Percentiles rank a stretch among this genome's conserved stretches.
Evolutionary conservation across 495 filamentous ascomycete genomes (phyloP).

Genomic region (Neurospora hispaniola): DNA sequence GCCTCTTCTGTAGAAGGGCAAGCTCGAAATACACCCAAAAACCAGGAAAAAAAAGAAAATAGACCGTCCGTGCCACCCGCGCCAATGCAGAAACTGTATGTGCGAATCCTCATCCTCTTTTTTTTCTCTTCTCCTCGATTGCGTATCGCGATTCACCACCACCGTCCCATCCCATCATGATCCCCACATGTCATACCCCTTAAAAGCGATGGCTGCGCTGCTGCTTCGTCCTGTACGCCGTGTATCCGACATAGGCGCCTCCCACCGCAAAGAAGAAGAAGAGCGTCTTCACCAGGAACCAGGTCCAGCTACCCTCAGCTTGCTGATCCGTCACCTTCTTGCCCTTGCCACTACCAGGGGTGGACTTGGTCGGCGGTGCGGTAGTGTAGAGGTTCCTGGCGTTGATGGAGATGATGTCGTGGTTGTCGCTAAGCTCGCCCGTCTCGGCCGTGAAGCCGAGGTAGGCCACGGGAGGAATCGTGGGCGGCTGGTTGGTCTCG

Average conservation of each 20-base stretch:
- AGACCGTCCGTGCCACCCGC: background rate
- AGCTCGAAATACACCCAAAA: background rate
- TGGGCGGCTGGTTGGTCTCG: conserved; percentile 57
- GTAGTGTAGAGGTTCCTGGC: conserved; percentile 81
- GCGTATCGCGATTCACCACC: conserved; percentile 4
- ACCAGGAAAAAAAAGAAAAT: background rate
- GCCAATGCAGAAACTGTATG: background rate
- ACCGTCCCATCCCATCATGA: background rate
- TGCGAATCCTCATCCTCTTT: conserved; percentile 1
- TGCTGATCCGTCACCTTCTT: conserved; percentile 17
- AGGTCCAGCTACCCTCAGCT: conserved; percentile 65
- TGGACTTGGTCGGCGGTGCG: conserved; percentile 33
- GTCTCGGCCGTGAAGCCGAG: conserved; percentile 94
- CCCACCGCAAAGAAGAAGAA: conserved; percentile 59
- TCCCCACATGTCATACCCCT: conserved; percentile 4
- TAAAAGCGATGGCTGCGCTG: conserved; percentile 72
- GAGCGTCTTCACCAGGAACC: conserved; percentile 84
- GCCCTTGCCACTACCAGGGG: conserved; percentile 30
- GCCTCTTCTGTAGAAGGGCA: background rate
- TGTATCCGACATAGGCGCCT: conserved; percentile 76
- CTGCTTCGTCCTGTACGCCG: conserved; percentile 60
- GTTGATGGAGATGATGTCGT: conserved; percentile 86
- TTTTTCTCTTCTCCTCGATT: conserved; percentile 1
- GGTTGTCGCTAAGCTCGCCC: conserved; percentile 92
- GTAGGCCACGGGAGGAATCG: conserved; percentile 84